Base-by-base conservation (phyloP, 2,329 filamentous ascomycete genomes). In the Clonostachys rosea region DNA sequence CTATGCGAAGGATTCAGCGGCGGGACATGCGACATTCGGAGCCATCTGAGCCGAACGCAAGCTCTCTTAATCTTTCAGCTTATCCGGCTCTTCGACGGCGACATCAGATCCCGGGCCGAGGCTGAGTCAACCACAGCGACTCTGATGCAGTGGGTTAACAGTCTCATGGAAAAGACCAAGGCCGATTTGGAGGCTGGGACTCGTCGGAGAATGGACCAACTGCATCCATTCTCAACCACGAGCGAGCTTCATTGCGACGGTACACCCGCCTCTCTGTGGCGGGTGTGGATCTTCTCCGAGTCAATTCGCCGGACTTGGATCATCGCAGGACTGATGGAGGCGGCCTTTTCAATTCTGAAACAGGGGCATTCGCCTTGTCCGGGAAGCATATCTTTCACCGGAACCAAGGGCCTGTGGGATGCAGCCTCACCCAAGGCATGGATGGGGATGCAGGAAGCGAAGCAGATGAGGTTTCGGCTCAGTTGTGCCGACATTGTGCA, bases 201-300 rank as follows among this genome's bases (percentile, higher is more conserved):
- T 11, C 24, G 14, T 18, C 47, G 18, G 4, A 18, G 33, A 10
- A 37, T 13, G 34, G 16, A 24, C 5, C 35, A 13, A 34, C 24
- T 14, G n/a, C 17, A 17, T 16, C 13, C 14, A 16, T 16, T 34
- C 8, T 13, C 34, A 10, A n/a, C 36, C 7, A 41, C 40, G 17
- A 17, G 39, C n/a, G 20, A 35, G 17, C 18, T 50, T 14, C 6
- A 33, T n/a, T 34, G 40, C n/a, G 44, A 48, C 34, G 43, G 43
- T 11, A 45, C 43, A 9, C n/a, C 37, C 5, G 34, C 47, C 34
- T 48, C 49, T 2, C 17, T 37, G 6, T 59, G 55, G 56, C 50
- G 53, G 34, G 47, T 49, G 8, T 59, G 55, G 54, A 54, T 55
- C 36, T 39, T 58, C 14, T 51, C 55, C 17, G 55, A 58, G 54